Evolutionary conservation across 2,329 filamentous ascomycete species (phyloP).

Genomic region (Magnaporthiopsis poae): DNA sequence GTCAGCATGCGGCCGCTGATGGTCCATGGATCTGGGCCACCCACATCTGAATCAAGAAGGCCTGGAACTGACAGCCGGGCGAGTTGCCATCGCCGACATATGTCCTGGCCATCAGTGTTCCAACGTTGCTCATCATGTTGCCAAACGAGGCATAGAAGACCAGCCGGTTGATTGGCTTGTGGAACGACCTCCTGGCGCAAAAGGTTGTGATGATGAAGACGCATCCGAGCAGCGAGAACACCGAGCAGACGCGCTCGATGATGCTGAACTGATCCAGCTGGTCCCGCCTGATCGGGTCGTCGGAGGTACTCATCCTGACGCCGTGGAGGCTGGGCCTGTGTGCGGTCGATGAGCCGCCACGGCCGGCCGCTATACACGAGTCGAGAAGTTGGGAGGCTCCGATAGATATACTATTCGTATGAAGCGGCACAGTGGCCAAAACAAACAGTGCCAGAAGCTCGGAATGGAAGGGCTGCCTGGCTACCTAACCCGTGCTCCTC

Average conservation of each 20-base stretch:
- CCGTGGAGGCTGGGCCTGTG: background rate
- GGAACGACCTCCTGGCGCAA: constrained; percentile 56
- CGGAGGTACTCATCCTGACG: background rate
- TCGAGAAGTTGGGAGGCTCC: too few relatives aligned
- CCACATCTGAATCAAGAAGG: constrained; percentile 72
- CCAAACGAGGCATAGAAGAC: constrained; percentile 77
- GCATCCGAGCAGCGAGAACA: constrained; percentile 61
- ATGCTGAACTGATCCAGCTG: constrained; percentile 47
- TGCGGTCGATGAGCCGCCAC: too few relatives aligned
- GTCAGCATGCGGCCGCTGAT: background rate
- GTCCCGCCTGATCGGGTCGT: constrained; percentile 8
- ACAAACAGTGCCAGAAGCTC: too few relatives aligned
- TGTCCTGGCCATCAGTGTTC: constrained; percentile 60
- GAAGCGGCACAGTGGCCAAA: too few relatives aligned
- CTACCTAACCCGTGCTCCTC: too few relatives aligned
- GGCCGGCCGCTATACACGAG: too few relatives aligned
- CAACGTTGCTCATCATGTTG: constrained; percentile 68
- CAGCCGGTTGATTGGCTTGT: constrained; percentile 77
- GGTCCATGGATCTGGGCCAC: constrained; percentile 19
- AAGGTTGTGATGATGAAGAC: constrained; percentile 66
- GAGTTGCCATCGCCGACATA: constrained; percentile 41
- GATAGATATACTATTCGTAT: too few relatives aligned
- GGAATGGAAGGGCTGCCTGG: too few relatives aligned
- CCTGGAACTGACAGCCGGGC: constrained; percentile 61
- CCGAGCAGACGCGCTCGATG: constrained; percentile 59